Percentiles rank a stretch among this genome's conserved stretches.
phyloP scores from a whole-genome alignment of 1,284 basidiomycete species.

The Microbotryomycetes sp. region DNA sequence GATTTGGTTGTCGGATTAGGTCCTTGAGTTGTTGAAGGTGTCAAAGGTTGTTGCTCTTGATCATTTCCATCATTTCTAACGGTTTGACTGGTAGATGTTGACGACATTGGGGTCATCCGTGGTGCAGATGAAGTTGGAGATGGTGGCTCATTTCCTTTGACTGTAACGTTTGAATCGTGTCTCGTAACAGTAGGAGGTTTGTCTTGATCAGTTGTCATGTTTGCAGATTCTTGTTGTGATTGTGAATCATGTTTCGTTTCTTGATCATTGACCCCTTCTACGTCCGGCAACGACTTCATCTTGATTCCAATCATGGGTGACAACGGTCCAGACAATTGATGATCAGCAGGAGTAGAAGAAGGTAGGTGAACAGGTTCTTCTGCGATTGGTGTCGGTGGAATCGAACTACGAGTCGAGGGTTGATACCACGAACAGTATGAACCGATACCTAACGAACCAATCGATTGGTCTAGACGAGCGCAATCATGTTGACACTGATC shows the following conservation, averaged over 20 bases:
- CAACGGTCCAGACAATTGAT: neutral
- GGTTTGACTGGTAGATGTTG: neutral
- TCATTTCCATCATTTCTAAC: neutral
- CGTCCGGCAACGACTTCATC: neutral
- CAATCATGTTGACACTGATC: slow-evolving; percentile 58
- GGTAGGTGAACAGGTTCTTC: neutral
- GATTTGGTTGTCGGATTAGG: neutral
- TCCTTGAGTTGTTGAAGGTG: neutral
- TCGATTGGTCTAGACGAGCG: slow-evolving; percentile 62
- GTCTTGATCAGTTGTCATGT: no score
- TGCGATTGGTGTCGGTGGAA: slow-evolving; percentile 5
- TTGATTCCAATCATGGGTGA: slow-evolving; percentile 16
- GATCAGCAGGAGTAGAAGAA: neutral
- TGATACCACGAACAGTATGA: slow-evolving; percentile 66
- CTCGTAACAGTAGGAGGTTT: neutral
- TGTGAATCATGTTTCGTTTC: neutral
- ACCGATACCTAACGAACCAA: slow-evolving; percentile 85
- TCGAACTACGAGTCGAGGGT: slow-evolving; percentile 6
- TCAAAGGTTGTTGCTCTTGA: neutral
- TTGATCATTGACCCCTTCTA: neutral
- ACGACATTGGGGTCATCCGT: neutral
- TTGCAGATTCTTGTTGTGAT: neutral
- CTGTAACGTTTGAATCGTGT: neutral
- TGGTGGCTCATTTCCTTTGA: neutral
- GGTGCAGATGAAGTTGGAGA: neutral